Percentiles rank a stretch among this genome's conserved stretches.
Conservation (phyloP, 2,329 filamentous ascomycete species). For the Apiospora malaysiana region DNA sequence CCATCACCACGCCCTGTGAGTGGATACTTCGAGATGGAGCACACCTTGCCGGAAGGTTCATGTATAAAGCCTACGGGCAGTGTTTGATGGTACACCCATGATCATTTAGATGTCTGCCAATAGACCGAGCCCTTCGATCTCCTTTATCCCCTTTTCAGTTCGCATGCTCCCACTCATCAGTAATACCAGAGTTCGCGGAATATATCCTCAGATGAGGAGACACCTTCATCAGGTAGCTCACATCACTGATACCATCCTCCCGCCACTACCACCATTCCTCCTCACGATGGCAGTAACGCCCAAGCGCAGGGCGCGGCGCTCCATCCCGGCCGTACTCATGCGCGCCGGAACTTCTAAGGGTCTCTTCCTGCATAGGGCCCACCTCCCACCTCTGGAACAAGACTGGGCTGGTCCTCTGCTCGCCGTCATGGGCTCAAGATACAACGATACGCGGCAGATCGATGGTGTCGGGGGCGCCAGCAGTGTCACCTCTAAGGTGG, state of each 20-base stretch:
- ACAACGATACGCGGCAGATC: slow-evolving; percentile 62
- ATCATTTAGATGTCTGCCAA: too few relatives aligned
- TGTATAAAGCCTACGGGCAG: too few relatives aligned
- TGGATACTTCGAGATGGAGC: too few relatives aligned
- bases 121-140: too few relatives aligned
- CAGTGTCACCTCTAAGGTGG: slow-evolving; percentile 67
- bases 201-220: not conserved
- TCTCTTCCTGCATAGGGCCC: slow-evolving; percentile 59
- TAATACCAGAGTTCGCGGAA: not conserved
- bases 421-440: slow-evolving; percentile 59
- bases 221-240: not conserved
- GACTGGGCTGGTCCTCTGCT: slow-evolving; percentile 60
- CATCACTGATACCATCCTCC: not conserved
- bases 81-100: too few relatives aligned
- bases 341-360: slow-evolving; percentile 68
- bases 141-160: not conserved
- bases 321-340: slow-evolving; percentile 49
- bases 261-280: not conserved
- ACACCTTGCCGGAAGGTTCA: too few relatives aligned
- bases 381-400: slow-evolving; percentile 53
- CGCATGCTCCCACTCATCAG: not conserved
- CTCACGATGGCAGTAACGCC: not conserved
- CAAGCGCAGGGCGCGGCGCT: not conserved
- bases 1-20: not conserved
- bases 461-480: slow-evolving; percentile 68